phyloP scores from a whole-genome alignment of 2,329 filamentous ascomycete genomes.

The Penicillium griseofulvum region DNA sequence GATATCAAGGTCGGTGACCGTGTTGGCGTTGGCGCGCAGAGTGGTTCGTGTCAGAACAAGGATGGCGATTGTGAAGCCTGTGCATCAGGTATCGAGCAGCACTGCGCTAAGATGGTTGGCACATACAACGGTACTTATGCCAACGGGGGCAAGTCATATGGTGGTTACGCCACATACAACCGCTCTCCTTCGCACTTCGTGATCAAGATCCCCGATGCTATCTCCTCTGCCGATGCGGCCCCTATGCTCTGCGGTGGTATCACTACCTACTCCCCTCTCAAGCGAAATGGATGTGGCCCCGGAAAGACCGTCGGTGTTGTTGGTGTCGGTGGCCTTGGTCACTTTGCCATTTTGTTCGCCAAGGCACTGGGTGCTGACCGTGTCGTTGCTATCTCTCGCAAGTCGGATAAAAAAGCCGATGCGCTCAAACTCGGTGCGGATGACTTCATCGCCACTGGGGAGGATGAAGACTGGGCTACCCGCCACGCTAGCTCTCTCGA shows the following conservation, averaged over 20 bases:
- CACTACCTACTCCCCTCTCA: slow-evolving; percentile 68
- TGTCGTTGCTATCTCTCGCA: slow-evolving; percentile 56
- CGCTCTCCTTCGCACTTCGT: slow-evolving; percentile 58
- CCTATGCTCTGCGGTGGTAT: slow-evolving; percentile 76
- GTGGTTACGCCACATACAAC: slow-evolving; percentile 61
- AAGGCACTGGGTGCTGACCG: slow-evolving; percentile 64
- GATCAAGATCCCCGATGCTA: slow-evolving; percentile 53
- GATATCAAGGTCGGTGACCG: slow-evolving; percentile 36
- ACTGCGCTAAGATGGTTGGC: slow-evolving; percentile 28
- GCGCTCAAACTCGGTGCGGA: slow-evolving; percentile 56
- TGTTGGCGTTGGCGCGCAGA: slow-evolving; percentile 60
- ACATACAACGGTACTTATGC: slow-evolving; percentile 31
- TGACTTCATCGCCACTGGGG: slow-evolving; percentile 55
- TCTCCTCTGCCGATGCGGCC: slow-evolving; percentile 53
- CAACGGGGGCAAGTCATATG: slow-evolving; percentile 62
- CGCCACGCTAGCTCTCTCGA: slow-evolving; percentile 51
- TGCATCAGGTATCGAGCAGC: slow-evolving; percentile 37
- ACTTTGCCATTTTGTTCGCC: slow-evolving; percentile 68
- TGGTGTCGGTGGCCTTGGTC: slow-evolving; percentile 69
- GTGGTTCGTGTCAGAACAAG: slow-evolving; percentile 50
- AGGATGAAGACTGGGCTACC: slow-evolving; percentile 53
- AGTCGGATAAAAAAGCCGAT: slow-evolving; percentile 51
- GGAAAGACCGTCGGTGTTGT: slow-evolving; percentile 69
- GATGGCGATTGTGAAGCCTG: slow-evolving; percentile 54
- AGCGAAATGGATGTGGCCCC: slow-evolving; percentile 63